Evolutionary conservation across 2,329 filamentous ascomycete species (phyloP), one percentile per base, ranked within the genome.

Genomic region (Nigrograna mackinnonii): DNA sequence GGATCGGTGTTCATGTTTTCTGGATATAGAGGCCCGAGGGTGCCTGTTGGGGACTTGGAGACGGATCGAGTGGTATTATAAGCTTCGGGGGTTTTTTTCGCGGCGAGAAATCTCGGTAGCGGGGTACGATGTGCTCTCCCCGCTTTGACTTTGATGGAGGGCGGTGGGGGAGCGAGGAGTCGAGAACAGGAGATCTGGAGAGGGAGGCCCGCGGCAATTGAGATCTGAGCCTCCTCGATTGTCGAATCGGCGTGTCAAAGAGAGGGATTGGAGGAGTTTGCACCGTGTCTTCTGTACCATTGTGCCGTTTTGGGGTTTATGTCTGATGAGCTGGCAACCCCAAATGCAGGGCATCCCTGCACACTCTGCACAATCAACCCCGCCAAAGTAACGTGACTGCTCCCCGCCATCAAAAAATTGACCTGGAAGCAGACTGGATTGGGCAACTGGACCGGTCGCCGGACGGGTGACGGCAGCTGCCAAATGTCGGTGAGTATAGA

Each of bases 1-100:
- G 87, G 87, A 70, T 94, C 87, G 63, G 77, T 71, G 57, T 83
- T 78, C 84, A 87, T 87, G 22, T 28, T 46, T n/a, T n/a, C n/a
- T n/a, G 28, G 30, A 22, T 50, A 39, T 13, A n/a, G 16, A 3
- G 11, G 5, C 14, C 14, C 13, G 31, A 4, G 35, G 22, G n/a
- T 32, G 17, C 20, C 7, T 31, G 16, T 33, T 17, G 5, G 22
- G 30, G 22, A 26, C 9, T 26, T 32, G n/a, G 24, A 9, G 24
- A 28, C 9, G n/a, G 24, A 9, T 28, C 24, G n/a, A 28, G 24
- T n/a, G 24, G n/a, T n/a, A n/a, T n/a, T n/a, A n/a, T 33, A 17
- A 19, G 22, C 28, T 16, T 12, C 28, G 30, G 20, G 28, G 20
- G 39, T 6, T 32, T 32, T 9, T 28, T 28, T 9, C 9, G 24